Evolutionary conservation across 345 rosid genomes (phyloP), one percentile per base, ranked within the genome.

Genomic region (Pugionium dolabratum): DNA sequence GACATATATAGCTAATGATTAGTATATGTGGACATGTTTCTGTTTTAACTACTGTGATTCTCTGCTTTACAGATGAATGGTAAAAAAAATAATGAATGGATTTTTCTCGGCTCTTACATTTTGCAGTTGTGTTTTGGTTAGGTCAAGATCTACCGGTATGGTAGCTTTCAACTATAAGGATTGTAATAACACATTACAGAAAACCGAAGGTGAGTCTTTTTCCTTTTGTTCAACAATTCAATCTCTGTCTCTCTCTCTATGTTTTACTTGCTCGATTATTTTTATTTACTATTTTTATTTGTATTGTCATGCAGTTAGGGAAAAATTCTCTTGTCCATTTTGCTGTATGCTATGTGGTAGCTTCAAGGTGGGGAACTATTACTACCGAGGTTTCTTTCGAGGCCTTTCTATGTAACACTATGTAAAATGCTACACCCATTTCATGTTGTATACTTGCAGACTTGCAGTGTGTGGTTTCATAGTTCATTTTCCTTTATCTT

Each of bases 311-410:
- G 89, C 94, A 95, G 99, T 95, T 67, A 89, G 86, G 72, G 93
- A 87, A 72, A 87, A 89, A 67, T 91, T 76, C 65, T 89, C 95
- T 74, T 95, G 97, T 78, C 96, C 99, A 3, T 91, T 95, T 72
- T 95, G 99, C 83, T 76, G 76, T 73, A 80, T 85, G 78, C 85
- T 73, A 74, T 89, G 99, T 78, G 90, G 81, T 51, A 83, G 84
- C 79, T 87, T 87, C 74, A 78, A 87, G 99, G 99, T 91, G 41
- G 36, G 77, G 9, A 54, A 60, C 41, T 47, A 39, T 18, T 66
- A 43, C 52, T 35, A 10, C 59, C 41, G 27, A 71, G 18, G 42
- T 53, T 59, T 43, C 67, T 54, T 61, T 53, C 7, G 4, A 33
- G 53, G 44, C 35, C 64, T 59, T 48, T 41, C 8, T 59, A 51